Evolutionary conservation across 805 yeast species (phyloP).

Genomic region (Starmerella floricola): DNA sequence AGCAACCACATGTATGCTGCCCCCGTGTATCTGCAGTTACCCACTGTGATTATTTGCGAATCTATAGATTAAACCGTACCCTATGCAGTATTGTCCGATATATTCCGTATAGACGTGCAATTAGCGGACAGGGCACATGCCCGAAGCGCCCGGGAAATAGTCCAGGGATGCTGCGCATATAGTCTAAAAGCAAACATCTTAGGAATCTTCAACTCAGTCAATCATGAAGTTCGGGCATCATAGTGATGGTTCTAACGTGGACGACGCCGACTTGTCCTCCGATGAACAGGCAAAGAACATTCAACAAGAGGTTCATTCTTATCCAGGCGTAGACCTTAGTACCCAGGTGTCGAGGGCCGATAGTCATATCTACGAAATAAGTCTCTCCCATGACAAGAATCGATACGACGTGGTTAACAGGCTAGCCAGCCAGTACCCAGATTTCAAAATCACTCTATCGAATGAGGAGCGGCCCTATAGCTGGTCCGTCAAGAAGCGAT

Average conservation of each 20-base stretch:
- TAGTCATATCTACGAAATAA: background rate
- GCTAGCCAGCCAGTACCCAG: conserved; percentile 14
- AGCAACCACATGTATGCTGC: too few species aligned
- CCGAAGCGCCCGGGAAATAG: too few species aligned
- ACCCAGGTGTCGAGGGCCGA: background rate
- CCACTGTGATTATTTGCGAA: too few species aligned
- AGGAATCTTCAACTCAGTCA: too few species aligned
- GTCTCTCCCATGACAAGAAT: background rate
- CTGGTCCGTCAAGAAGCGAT: conserved; percentile 39
- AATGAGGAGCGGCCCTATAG: conserved; percentile 36
- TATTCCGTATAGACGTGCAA: too few species aligned
- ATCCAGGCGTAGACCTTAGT: background rate
- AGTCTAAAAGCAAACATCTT: too few species aligned
- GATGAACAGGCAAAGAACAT: background rate
- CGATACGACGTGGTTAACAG: conserved; percentile 2
- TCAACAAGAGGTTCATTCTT: background rate
- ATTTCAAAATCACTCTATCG: conserved; percentile 5
- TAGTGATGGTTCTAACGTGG: background rate
- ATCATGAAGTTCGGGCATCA: background rate
- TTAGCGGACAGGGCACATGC: too few species aligned
- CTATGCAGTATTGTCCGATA: too few species aligned
- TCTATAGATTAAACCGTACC: too few species aligned
- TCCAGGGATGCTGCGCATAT: too few species aligned
- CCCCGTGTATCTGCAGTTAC: too few species aligned
- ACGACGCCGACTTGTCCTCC: background rate